Conservation (phyloP, 352 stramenopile genomes). For the Globisporangium okanoganense region DNA sequence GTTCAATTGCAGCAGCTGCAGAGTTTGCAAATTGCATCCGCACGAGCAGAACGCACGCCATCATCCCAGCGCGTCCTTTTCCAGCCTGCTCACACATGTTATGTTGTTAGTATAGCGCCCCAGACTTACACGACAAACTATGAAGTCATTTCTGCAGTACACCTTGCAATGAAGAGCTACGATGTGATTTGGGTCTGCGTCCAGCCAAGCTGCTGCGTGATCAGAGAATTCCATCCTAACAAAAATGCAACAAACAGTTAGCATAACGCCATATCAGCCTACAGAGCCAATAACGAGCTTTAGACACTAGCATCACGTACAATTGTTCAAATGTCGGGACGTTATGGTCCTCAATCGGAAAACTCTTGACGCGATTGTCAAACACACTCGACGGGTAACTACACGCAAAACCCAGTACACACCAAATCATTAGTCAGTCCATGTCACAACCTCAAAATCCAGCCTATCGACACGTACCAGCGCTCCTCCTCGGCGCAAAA, state of each 20-base stretch:
- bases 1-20: conserved; percentile 47
- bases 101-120: background rate
- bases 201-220: conserved; percentile 58
- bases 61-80: conserved; percentile 75
- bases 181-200: conserved; percentile 33
- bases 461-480: conserved; percentile 27
- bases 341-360: conserved; percentile 75
- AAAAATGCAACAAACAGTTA: background rate
- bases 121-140: background rate
- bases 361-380: conserved; percentile 37
- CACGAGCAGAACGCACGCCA: conserved; percentile 71
- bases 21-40: conserved; percentile 52
- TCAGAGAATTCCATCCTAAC: conserved; percentile 67
- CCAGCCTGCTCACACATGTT: conserved; percentile 29
- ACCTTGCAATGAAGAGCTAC: conserved; percentile 77
- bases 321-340: conserved; percentile 62
- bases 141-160: background rate
- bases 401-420: background rate
- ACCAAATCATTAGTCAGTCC: background rate
- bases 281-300: background rate
- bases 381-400: conserved; percentile 60
- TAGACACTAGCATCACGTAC: conserved; percentile 21
- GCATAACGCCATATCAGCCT: background rate
- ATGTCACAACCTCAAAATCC: too few relatives aligned
- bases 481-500: conserved; percentile 60